Percentiles rank a stretch among this genome's conserved stretches.
Evolutionary conservation across 108 stramenopile species (phyloP).

Genomic region (Nitzschia palea): DNA sequence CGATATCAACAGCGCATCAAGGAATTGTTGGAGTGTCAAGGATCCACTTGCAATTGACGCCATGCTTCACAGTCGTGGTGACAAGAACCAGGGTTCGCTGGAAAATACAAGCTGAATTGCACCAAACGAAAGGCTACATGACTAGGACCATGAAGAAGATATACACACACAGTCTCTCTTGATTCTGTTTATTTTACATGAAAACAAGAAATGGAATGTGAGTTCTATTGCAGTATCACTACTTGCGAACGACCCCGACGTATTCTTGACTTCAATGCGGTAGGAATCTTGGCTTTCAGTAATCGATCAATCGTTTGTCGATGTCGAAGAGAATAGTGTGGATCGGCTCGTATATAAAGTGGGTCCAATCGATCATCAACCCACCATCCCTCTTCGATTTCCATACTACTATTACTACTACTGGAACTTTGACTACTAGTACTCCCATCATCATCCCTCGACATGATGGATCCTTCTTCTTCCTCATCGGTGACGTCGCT

Average conservation of each 20-base stretch:
- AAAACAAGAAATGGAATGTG: too few relatives aligned
- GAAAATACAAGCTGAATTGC: too few relatives aligned
- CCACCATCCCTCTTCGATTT: conserved; percentile 42
- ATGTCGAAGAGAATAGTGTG: conserved; percentile 38
- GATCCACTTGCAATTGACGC: not conserved
- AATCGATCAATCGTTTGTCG: conserved; percentile 20
- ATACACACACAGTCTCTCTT: too few relatives aligned
- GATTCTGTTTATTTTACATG: too few relatives aligned
- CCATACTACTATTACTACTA: not conserved
- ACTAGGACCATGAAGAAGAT: too few relatives aligned
- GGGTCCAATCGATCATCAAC: conserved; percentile 65
- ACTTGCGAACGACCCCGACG: not conserved
- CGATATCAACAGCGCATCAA: conserved; percentile 25
- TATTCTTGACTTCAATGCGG: not conserved
- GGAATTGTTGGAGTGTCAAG: conserved; percentile 20
- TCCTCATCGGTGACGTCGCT: not conserved
- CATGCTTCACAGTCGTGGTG: not conserved
- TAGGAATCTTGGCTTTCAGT: conserved; percentile 11
- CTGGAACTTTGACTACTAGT: not conserved
- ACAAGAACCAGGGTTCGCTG: too few relatives aligned
- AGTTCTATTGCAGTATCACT: too few relatives aligned
- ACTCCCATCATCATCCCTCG: too few relatives aligned
- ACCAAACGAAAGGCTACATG: too few relatives aligned
- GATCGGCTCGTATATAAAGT: conserved; percentile 58
- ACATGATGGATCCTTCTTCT: too few relatives aligned